Base-by-base conservation (phyloP, 345 rosid species). In the Draba incana region DNA sequence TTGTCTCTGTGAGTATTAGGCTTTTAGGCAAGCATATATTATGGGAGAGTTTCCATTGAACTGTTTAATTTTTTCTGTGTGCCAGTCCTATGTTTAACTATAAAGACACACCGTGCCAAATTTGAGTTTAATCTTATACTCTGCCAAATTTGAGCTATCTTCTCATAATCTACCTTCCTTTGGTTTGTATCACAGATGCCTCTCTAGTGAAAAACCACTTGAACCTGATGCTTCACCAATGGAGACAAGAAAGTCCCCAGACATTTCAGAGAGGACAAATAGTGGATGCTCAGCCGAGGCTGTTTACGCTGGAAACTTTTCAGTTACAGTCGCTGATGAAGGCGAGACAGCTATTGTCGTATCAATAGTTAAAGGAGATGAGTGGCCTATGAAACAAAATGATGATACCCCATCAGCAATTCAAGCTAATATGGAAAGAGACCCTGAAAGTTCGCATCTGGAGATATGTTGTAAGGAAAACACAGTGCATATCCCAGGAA, bases 331-430 rank as follows among this genome's bases (percentile, higher is more conserved):
- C 57, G 97, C 95, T 70, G 99, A 91, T 81, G 83, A 83, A 50
- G 99, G 99, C 59, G 98, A 93, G 80, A 91, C 97, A 2, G 99
- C 96, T 51, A 31, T 94, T 75, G 92, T 94, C 64, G 91, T 94
- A 74, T 87, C 99, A 59, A 83, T 85, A 80, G 83, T 87, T 20
- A 81, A 80, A 60, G 87, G 66, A 53, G 83, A 78, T 47, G 82
- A 87, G 42, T 71, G 71, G 68, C 70, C 57, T 60, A 63, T 76
- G 72, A 77, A 79, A 76, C 78, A 84, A 64, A 78, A 72, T 64
- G 79, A 79, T 77, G 74, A 58, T 47, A 37, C 50, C 72, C 54
- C 75, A 11, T 66, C 81, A 28, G 42, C 47, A 39, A 69, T 68
- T 66, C 83, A 78, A 77, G 69, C 71, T 69, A 74, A 68, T 15